Conservation (phyloP, 192 early-diverging fungal genomes). For the Podila epicladia region DNA sequence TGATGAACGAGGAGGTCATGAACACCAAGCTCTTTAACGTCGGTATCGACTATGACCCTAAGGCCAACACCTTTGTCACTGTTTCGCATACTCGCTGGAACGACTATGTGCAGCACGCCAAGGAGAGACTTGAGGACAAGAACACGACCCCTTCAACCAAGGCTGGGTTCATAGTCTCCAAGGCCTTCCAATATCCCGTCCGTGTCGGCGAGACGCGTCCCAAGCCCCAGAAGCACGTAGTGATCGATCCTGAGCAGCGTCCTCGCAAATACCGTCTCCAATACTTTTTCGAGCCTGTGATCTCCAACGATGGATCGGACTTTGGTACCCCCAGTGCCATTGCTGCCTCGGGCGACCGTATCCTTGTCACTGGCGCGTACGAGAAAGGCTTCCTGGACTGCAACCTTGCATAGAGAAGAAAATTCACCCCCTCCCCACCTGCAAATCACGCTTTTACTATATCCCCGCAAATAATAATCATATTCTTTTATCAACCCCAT, state of each 20-base stretch:
- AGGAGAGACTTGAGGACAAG: constrained; percentile 24
- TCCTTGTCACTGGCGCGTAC: constrained; percentile 36
- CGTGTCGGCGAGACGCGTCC: constrained; percentile 39
- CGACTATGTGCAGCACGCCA: constrained; percentile 25
- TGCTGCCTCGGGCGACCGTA: constrained; percentile 18
- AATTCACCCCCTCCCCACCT: no score
- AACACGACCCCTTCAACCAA: constrained; percentile 10
- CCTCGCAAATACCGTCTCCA: constrained; percentile 30
- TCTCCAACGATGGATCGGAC: constrained; percentile 38
- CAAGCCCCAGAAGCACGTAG: constrained; percentile 42
- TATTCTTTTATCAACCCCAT: no score
- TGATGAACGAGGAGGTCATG: constrained; percentile 45
- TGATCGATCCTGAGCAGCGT: constrained; percentile 23
- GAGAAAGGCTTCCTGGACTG: constrained; percentile 43
- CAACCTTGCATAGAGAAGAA: not conserved
- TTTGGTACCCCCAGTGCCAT: constrained; percentile 43
- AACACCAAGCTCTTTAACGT: constrained; percentile 37
- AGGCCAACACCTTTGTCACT: constrained; percentile 13
- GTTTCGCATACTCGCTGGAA: constrained; percentile 44
- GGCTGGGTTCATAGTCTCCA: constrained; percentile 34
- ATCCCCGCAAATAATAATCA: no score
- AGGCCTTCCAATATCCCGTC: constrained; percentile 29
- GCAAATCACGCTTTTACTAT: no score
- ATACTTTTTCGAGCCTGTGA: constrained; percentile 34
- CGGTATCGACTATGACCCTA: constrained; percentile 34